These are phyloP conservation scores for Knoxia roxburghii DNA, from an alignment of 257 asterid genomes.

Conservation along the genomic window DNA sequence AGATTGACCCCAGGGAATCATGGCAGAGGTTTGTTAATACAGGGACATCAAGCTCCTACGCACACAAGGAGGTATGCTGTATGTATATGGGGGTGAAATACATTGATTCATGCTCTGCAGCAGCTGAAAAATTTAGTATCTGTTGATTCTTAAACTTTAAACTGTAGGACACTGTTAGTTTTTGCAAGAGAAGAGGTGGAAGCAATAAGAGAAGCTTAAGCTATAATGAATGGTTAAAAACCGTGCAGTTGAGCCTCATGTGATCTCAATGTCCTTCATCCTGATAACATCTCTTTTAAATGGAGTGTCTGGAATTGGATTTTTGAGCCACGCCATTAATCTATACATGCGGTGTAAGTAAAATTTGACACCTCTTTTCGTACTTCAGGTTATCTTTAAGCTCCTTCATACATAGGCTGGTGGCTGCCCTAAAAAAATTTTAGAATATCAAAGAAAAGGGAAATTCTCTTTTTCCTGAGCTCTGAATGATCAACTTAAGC, in stretches of 20 bases:
- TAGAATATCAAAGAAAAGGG: not conserved
- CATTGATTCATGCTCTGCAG: slow-evolving; percentile 12
- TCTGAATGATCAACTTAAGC: not conserved
- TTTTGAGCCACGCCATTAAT: slow-evolving; percentile 94
- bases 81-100: slow-evolving; percentile 10
- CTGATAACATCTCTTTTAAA: slow-evolving; percentile 87
- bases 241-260: slow-evolving; percentile 87
- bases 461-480: not conserved
- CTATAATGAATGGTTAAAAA: slow-evolving; percentile 86
- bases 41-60: slow-evolving; percentile 71
- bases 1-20: slow-evolving; percentile 59
- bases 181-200: slow-evolving; percentile 97
- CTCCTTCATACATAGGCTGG: slow-evolving; percentile 4
- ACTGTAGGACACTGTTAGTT: slow-evolving; percentile 61
- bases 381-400: not conserved
- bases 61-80: slow-evolving; percentile 74
- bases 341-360: slow-evolving; percentile 91
- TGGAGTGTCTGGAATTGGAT: slow-evolving; percentile 95
- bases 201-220: slow-evolving; percentile 46
- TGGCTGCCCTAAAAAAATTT: not conserved
- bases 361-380: slow-evolving; percentile 13
- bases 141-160: slow-evolving; percentile 26
- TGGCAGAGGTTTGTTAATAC: slow-evolving; percentile 78
- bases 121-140: slow-evolving; percentile 12
- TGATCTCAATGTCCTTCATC: slow-evolving; percentile 88